phyloP scores from a whole-genome alignment of 1,139 yeast species.

The Geotrichum armillariae region DNA sequence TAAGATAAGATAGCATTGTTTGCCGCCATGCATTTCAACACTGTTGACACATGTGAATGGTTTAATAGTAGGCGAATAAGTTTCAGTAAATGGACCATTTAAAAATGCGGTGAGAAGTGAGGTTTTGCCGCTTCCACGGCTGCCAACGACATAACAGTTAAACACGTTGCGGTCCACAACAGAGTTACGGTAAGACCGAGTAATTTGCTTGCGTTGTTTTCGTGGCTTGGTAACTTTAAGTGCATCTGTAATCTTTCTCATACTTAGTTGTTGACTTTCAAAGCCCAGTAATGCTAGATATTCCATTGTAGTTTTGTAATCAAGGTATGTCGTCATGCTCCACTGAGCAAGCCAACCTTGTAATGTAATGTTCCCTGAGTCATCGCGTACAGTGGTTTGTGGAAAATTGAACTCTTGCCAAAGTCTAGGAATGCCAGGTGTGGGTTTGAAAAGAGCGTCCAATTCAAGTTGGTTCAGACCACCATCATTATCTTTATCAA shows the following conservation, averaged over 20 bases:
- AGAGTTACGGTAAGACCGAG: conserved; percentile 61
- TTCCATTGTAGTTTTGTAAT: conserved; percentile 78
- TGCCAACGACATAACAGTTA: conserved; percentile 85
- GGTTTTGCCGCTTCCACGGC: conserved; percentile 79
- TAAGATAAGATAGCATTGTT: conserved; percentile 85
- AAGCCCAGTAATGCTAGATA: conserved; percentile 89
- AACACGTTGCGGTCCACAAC: conserved; percentile 86
- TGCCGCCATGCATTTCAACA: conserved; percentile 93
- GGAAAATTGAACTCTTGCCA: conserved; percentile 92
- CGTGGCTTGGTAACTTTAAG: conserved; percentile 81
- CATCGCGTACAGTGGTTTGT: conserved; percentile 81
- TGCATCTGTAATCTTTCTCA: conserved; percentile 53
- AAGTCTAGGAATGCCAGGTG: conserved; percentile 86
- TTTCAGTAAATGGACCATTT: conserved; percentile 67
- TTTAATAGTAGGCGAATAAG: conserved; percentile 77
- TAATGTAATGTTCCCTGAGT: conserved; percentile 81
- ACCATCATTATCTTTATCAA: conserved; percentile 94
- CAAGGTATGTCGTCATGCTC: conserved; percentile 92
- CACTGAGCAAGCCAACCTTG: conserved; percentile 99
- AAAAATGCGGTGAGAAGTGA: conserved; percentile 80
- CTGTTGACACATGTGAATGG: conserved; percentile 86
- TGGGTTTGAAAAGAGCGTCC: conserved; percentile 68
- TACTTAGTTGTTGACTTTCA: conserved; percentile 45
- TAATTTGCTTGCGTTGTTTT: conserved; percentile 49
- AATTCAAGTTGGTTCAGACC: conserved; percentile 79